phyloP scores from a whole-genome alignment of 2,329 filamentous ascomycete species.

The Fusarium siculi region DNA sequence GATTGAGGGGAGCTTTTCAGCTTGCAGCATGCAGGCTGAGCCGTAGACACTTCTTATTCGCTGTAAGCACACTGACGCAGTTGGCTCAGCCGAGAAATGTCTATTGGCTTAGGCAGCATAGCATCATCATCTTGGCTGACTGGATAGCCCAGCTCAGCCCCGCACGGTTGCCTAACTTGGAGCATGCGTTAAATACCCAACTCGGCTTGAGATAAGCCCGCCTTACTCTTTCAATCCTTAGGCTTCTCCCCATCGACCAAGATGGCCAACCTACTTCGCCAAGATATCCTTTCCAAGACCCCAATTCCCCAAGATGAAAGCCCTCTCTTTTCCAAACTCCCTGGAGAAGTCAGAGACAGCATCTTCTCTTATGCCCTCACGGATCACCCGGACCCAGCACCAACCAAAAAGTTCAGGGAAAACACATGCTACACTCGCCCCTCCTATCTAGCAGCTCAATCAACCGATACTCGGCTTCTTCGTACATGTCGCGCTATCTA shows the following conservation, averaged over 20 bases:
- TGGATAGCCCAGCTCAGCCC: neutral
- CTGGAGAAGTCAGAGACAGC: constrained; percentile 59
- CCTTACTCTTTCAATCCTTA: neutral
- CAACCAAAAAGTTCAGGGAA: constrained; percentile 39
- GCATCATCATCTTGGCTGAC: neutral
- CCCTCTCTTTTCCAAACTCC: constrained; percentile 52
- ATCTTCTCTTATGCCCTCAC: constrained; percentile 58
- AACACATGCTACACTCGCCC: constrained; percentile 54
- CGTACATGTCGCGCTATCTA: constrained; percentile 56
- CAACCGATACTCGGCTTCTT: constrained; percentile 52
- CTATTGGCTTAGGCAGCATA: neutral
- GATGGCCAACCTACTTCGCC: neutral
- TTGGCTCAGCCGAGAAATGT: neutral
- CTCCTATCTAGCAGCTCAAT: constrained; percentile 51
- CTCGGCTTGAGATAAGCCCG: neutral
- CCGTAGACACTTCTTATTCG: neutral
- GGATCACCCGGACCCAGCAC: constrained; percentile 50
- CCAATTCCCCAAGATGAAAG: constrained; percentile 21
- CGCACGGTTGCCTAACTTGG: constrained; percentile 21
- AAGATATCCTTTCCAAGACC: neutral
- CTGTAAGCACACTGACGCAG: too few relatives aligned
- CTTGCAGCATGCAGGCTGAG: neutral
- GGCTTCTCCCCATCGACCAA: neutral
- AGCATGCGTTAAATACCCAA: neutral
- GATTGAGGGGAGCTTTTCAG: neutral